These are phyloP conservation scores for Populus hybrid DNA, from an alignment of 441 rosid genomes.

Conservation along the genomic window DNA sequence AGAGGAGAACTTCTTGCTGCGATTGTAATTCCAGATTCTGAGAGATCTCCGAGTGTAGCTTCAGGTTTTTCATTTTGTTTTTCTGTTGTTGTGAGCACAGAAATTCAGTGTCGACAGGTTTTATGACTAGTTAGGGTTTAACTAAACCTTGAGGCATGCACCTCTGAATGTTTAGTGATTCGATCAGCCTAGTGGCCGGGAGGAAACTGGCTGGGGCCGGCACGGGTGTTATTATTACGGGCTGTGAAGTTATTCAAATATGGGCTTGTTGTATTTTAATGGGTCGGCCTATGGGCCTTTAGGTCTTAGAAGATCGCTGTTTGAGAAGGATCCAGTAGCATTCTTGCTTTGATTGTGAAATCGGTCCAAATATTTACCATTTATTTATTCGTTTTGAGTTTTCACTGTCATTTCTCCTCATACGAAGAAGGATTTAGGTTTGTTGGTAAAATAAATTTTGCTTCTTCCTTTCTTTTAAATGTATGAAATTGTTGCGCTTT, in stretches of 20 bases:
- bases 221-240: neutral
- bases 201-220: neutral
- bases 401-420: neutral
- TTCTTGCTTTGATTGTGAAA: too few species aligned
- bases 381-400: neutral
- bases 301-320: neutral
- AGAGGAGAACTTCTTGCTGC: slow-evolving; percentile 47
- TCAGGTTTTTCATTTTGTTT: slow-evolving; percentile 64
- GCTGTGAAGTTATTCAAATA: neutral
- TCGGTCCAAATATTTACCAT: neutral
- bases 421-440: too few species aligned
- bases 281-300: neutral
- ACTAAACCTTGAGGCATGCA: neutral
- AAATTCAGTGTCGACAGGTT: neutral
- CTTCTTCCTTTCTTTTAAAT: too few species aligned
- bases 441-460: too few species aligned
- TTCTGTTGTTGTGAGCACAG: neutral
- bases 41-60: slow-evolving; percentile 60
- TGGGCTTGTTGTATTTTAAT: neutral
- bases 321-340: too few species aligned
- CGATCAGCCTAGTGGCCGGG: neutral
- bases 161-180: neutral
- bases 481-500: too few species aligned
- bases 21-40: slow-evolving; percentile 54
- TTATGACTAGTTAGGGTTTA: neutral